A percentile compares a stretch with the other conserved stretches of the same genome.
Evolutionary conservation across 768 basidiomycete species (phyloP).

Genomic region (Termitomyces sp.): DNA sequence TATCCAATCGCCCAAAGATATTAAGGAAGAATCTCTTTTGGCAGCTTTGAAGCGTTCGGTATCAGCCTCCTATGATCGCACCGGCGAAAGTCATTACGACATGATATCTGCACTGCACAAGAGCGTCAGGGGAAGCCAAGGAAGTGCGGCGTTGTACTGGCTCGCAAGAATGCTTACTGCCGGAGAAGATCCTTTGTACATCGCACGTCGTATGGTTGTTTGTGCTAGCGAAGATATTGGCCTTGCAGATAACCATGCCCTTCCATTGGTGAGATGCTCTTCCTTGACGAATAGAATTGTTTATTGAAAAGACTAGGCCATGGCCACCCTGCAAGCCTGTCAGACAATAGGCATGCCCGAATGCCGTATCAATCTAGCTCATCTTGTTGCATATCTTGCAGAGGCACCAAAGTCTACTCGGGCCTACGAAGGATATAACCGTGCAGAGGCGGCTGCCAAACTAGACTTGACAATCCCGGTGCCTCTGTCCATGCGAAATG

Average conservation of each 20-base stretch:
- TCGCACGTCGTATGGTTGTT: conserved; percentile 69
- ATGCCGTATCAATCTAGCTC: conserved; percentile 73
- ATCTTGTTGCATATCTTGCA: conserved; percentile 72
- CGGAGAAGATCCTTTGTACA: conserved; percentile 77
- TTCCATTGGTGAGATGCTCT: conserved; percentile 54
- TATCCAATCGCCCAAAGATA: conserved; percentile 34
- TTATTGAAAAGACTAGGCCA: conserved; percentile 37
- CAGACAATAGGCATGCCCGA: conserved; percentile 78
- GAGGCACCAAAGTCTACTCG: conserved; percentile 81
- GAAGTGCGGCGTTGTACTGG: conserved; percentile 82
- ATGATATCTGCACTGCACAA: conserved; percentile 86
- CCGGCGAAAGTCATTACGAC: conserved; percentile 73
- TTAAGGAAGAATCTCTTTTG: conserved; percentile 46
- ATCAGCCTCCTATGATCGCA: conserved; percentile 65
- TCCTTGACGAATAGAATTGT: background rate
- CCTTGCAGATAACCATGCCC: conserved; percentile 68
- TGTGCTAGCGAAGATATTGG: conserved; percentile 87
- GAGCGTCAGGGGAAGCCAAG: conserved; percentile 71
- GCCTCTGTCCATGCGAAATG: conserved; percentile 71
- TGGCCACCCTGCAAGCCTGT: conserved; percentile 58
- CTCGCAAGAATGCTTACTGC: conserved; percentile 76
- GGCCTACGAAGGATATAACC: conserved; percentile 70
- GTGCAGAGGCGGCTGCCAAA: conserved; percentile 59
- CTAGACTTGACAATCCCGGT: conserved; percentile 49
- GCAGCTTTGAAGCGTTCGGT: conserved; percentile 55